Base-by-base conservation (phyloP, 441 rosid genomes). In the Pelargonium cotyledonis region DNA sequence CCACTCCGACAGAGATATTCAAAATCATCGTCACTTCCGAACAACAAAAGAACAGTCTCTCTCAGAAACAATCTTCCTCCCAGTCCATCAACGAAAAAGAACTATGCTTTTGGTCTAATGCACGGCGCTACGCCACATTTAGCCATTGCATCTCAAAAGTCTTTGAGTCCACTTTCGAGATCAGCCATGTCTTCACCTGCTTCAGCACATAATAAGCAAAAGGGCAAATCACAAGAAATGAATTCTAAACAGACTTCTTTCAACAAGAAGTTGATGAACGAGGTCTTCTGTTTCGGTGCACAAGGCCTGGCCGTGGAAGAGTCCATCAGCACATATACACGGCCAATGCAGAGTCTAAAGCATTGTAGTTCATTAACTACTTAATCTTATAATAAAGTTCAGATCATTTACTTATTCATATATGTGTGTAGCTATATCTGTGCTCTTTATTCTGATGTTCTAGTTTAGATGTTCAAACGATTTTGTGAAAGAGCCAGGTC, bases 1-100 rank as follows among this genome's bases (percentile, higher is more conserved):
- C 88, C 98, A 29, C 92, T 92, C 12, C 78, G 97, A 69, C 82
- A 89, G 63, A 88, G 76, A 77, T 89, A 87, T 66, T 75, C 85
- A 0, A 80, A 88, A 29, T 64, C 83, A 40, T 2, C 75, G 5
- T 80, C 89, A 6, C 78, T 78, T 64, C 79, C 87, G 3, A 65
- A 69, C 71, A 80, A 74, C 80, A 79, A 72, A 72, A 81, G 62
- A 26, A 57, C 62, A 57, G 26, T 8, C 11, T 57, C 62, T 57
- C 19, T 57, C 21, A 57, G 29, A 16, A 57, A 11, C 62, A 57
- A 18, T 18, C 62, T 57, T 19, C 62, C 92, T 70, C 98, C 99
- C 41, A 90, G 98, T 81, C 92, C 86, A 72, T 78, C 80, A 5
- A 79, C 89, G 43, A 83, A 88, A 70, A 75, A 76, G 84, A 95